Evolutionary conservation across 495 filamentous ascomycete species (phyloP).

Genomic region (Parmelia sp.): DNA sequence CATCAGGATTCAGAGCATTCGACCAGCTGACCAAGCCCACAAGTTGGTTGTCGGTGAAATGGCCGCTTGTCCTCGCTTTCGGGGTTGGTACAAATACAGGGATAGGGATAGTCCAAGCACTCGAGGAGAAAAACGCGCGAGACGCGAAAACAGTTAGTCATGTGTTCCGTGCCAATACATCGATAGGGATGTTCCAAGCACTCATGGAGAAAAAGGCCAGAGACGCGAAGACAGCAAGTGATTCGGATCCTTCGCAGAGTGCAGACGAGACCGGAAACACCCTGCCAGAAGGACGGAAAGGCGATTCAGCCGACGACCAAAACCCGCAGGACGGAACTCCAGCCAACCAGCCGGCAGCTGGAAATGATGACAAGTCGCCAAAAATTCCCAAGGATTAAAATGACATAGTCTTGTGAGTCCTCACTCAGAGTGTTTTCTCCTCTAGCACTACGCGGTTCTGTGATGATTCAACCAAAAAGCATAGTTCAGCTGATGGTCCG

Average conservation of each 20-base stretch:
- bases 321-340: neutral
- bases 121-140: too few species aligned
- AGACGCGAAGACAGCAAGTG: neutral
- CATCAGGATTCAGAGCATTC: neutral
- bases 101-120: too few species aligned
- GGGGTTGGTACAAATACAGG: too few species aligned
- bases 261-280: neutral
- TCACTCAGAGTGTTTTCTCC: neutral
- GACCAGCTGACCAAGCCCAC: neutral
- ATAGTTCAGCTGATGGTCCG: slow-evolving; percentile 30
- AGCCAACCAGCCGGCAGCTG: neutral
- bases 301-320: neutral
- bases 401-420: neutral
- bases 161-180: too few species aligned
- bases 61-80: neutral
- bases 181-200: too few species aligned
- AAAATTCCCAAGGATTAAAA: neutral
- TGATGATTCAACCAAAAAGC: slow-evolving; percentile 25
- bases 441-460: neutral
- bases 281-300: neutral
- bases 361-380: neutral
- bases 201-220: too few species aligned
- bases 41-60: neutral
- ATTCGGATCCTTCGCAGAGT: neutral
- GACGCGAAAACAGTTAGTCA: too few species aligned